Evolutionary conservation across 495 filamentous ascomycete species (phyloP).

Genomic region (Hypoxylon trugodes): DNA sequence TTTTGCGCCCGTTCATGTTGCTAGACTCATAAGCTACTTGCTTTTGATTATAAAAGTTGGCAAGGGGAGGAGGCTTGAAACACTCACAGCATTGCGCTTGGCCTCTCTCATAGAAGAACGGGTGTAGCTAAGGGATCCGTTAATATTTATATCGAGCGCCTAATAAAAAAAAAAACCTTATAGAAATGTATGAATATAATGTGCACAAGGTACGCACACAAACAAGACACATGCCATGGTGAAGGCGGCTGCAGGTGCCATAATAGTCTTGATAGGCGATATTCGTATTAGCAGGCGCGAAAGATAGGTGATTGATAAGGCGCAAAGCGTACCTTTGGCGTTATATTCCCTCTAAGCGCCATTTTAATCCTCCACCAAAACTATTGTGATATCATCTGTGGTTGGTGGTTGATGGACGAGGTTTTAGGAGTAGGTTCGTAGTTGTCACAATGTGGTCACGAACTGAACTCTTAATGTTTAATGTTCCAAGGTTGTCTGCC

Average conservation of each 20-base stretch:
- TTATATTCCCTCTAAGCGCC: constrained; percentile 31
- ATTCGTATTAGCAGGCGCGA: constrained; percentile 6
- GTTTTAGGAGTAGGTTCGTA: not conserved
- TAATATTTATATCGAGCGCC: no score
- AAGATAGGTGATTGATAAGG: not conserved
- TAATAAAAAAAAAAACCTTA: no score
- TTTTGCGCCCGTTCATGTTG: constrained; percentile 33
- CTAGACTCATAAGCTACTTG: constrained; percentile 19
- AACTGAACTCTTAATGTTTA: no score
- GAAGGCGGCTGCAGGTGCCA: constrained; percentile 57
- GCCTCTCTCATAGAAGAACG: constrained; percentile 54
- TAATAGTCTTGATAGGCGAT: constrained; percentile 46
- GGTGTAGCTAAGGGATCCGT: constrained; percentile 54
- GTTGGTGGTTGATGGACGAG: not conserved
- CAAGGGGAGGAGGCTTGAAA: not conserved
- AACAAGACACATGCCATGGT: constrained; percentile 59
- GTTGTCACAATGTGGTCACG: constrained; percentile 6
- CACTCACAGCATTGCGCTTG: constrained; percentile 51
- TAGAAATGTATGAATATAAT: not conserved
- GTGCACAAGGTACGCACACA: constrained; percentile 32
- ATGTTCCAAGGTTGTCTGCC: no score
- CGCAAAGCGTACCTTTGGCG: constrained; percentile 22
- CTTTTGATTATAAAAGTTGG: not conserved
- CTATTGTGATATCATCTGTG: not conserved
- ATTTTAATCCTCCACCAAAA: not conserved